These are phyloP conservation scores for Glycyrrhiza uralensis DNA, from an alignment of 306 rosid species.

Conservation along the genomic window DNA sequence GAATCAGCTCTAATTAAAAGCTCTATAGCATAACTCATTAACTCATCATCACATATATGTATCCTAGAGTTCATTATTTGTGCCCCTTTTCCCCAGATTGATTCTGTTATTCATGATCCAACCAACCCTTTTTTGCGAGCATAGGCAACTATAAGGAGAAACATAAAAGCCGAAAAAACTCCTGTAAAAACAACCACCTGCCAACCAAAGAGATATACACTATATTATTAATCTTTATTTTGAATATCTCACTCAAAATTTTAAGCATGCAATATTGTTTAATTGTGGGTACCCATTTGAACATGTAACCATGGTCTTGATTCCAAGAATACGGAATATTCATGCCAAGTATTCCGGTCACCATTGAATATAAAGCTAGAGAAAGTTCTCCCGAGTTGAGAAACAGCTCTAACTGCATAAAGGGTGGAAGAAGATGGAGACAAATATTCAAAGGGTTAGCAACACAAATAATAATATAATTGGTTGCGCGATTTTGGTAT, in stretches of 20 bases:
- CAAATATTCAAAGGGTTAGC: not conserved
- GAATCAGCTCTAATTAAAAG: not conserved
- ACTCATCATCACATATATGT: not conserved
- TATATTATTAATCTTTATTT: not conserved
- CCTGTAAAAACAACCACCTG: conserved; percentile 57
- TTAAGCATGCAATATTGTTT: not conserved
- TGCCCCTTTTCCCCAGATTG: not conserved
- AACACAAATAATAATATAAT: not conserved
- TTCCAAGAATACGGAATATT: conserved; percentile 66
- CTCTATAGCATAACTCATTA: not conserved
- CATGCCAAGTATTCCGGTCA: conserved; percentile 68
- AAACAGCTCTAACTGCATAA: conserved; percentile 72
- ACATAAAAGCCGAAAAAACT: conserved; percentile 19
- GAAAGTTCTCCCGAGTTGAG: conserved; percentile 62
- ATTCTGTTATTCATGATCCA: conserved; percentile 39
- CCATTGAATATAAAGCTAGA: conserved; percentile 52
- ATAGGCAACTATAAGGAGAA: conserved; percentile 34
- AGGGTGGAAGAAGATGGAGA: not conserved
- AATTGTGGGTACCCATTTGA: conserved; percentile 71
- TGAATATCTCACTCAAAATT: not conserved
- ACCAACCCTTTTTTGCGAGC: conserved; percentile 73
- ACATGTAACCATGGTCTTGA: conserved; percentile 39
- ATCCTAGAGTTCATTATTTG: not conserved
- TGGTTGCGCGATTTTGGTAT: too few relatives aligned
- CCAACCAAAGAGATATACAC: not conserved